A percentile compares a stretch with the other conserved stretches of the same genome.
Conservation (phyloP, 2,329 filamentous ascomycete species). For the Fusarium avenaceum region DNA sequence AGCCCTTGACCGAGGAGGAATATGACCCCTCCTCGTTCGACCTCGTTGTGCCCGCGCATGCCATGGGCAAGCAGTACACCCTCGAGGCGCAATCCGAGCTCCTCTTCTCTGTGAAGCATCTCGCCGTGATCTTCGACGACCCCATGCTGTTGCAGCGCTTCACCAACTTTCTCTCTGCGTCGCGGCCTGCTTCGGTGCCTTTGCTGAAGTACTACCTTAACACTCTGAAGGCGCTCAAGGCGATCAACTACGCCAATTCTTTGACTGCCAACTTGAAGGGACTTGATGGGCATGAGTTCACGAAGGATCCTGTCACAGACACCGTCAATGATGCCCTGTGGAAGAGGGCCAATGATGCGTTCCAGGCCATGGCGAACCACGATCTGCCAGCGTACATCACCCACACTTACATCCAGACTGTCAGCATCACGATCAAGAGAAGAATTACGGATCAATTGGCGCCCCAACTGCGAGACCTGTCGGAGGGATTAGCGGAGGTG, state of each 20-base stretch:
- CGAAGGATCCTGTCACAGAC: conserved; percentile 60
- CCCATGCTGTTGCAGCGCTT: conserved; percentile 74
- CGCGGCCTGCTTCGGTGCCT: conserved; percentile 73
- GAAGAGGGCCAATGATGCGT: conserved; percentile 73
- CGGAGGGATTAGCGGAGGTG: conserved; percentile 80
- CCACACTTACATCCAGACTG: conserved; percentile 75
- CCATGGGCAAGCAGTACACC: conserved; percentile 57
- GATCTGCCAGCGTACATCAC: conserved; percentile 81
- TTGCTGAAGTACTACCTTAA: conserved; percentile 80
- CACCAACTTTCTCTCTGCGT: conserved; percentile 72
- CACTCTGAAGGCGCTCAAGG: conserved; percentile 76
- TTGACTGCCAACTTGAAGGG: conserved; percentile 72
- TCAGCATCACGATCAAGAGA: conserved; percentile 76
- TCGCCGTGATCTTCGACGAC: conserved; percentile 74
- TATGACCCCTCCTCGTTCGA: conserved; percentile 45
- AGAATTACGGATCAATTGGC: conserved; percentile 77
- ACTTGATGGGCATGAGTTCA: conserved; percentile 69
- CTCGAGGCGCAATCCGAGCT: conserved; percentile 75
- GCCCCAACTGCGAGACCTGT: conserved; percentile 73
- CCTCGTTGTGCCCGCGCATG: conserved; percentile 41
- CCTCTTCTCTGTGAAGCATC: conserved; percentile 75
- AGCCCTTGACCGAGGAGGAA: conserved; percentile 42
- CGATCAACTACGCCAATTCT: conserved; percentile 78
- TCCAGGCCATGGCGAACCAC: conserved; percentile 73
- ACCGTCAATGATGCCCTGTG: conserved; percentile 72